These are phyloP conservation scores for Hanseniaspora taiwanica DNA, from an alignment of 805 yeast genomes.

Conservation along the genomic window DNA sequence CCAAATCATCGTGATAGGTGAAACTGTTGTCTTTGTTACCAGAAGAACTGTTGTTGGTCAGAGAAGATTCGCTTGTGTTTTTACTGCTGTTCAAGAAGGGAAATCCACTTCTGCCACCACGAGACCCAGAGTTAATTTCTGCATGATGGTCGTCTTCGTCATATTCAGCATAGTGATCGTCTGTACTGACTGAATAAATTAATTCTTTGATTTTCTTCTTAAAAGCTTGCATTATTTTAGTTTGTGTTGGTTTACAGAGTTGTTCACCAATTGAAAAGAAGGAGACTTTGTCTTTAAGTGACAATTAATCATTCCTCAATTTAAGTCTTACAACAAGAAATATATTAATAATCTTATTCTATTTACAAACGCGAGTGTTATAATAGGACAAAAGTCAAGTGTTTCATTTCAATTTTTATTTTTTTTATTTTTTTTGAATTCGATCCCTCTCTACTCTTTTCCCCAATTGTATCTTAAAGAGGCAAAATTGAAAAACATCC, in stretches of 20 bases:
- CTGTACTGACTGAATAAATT: constrained; percentile 49
- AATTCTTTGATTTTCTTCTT: constrained; percentile 42
- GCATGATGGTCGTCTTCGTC: constrained; percentile 33
- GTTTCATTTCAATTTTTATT: too few relatives aligned
- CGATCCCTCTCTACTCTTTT: too few relatives aligned
- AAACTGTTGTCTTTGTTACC: neutral
- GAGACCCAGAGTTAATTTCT: constrained; percentile 21
- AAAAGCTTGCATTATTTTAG: constrained; percentile 21
- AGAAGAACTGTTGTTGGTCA: constrained; percentile 1
- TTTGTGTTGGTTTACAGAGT: neutral
- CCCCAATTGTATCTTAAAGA: too few relatives aligned
- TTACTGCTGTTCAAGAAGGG: constrained; percentile 1
- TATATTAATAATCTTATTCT: too few relatives aligned
- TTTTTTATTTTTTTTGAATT: too few relatives aligned
- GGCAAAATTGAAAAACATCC: too few relatives aligned
- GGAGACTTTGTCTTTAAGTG: too few relatives aligned
- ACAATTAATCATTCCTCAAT: too few relatives aligned
- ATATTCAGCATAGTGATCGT: constrained; percentile 59
- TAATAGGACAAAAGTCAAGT: too few relatives aligned
- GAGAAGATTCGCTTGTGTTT: constrained; percentile 2
- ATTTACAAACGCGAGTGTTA: too few relatives aligned
- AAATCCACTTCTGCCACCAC: constrained; percentile 2
- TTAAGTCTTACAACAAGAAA: too few relatives aligned
- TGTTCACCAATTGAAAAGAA: too few relatives aligned
- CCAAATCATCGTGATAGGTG: constrained; percentile 3